Percentiles rank a stretch among this genome's conserved stretches.
Evolutionary conservation across 257 asterid species (phyloP).

Genomic region (Leonotis leonurus): DNA sequence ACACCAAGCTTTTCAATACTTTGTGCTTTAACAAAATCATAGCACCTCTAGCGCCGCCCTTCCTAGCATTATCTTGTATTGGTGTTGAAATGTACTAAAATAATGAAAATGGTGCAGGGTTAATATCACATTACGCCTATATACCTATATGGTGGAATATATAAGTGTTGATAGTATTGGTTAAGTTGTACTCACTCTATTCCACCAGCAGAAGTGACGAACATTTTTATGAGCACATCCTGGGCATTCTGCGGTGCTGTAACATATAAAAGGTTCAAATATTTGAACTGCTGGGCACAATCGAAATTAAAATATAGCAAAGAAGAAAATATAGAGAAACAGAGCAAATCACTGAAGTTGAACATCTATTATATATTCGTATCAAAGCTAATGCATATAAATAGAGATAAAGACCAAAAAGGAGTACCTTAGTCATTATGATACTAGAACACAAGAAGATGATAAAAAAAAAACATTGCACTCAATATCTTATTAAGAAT

Average conservation of each 20-base stretch:
- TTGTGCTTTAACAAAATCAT: conserved; percentile 81
- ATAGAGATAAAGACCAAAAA: not conserved
- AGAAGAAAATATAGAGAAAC: no score
- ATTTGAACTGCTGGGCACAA: conserved; percentile 1
- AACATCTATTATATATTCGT: not conserved
- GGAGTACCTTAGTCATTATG: not conserved
- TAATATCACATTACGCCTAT: conserved; percentile 9
- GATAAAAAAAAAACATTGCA: not conserved
- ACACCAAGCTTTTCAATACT: conserved; percentile 64
- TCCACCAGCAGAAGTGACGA: conserved; percentile 99
- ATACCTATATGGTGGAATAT: not conserved
- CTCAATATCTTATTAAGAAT: not conserved
- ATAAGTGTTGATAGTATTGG: not conserved
- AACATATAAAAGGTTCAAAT: conserved; percentile 15
- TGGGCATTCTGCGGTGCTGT: conserved; percentile 65
- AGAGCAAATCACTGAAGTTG: no score
- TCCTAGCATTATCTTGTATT: conserved; percentile 55
- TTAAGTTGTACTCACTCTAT: conserved; percentile 50
- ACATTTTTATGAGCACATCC: conserved; percentile 71
- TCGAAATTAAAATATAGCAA: no score
- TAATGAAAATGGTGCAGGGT: conserved; percentile 11
- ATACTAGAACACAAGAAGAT: not conserved
- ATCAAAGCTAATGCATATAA: not conserved
- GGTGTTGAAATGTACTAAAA: conserved; percentile 74
- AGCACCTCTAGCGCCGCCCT: conserved; percentile 53